Base-by-base conservation (phyloP, 2,329 filamentous ascomycete species). In the Hypoxylon sp. region DNA sequence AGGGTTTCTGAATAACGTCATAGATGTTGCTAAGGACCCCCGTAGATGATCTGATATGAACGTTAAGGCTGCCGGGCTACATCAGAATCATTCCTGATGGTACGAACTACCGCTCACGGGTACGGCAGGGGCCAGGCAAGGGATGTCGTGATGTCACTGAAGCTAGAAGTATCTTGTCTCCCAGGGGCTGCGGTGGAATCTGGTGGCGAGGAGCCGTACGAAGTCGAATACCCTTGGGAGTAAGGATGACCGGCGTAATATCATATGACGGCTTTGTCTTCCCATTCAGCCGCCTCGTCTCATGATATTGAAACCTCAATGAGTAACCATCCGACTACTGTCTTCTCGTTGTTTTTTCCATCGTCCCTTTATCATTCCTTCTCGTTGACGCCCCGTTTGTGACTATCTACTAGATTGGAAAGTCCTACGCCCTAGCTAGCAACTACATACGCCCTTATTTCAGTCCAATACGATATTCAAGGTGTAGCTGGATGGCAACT, bases 11-110 rank as follows among this genome's bases (percentile, higher is more conserved):
- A 33, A 26, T 46, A 42, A 59, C 49, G 50, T 65, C 61, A 59
- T 65, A 40, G 54, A 49, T 20, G 18, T 18, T 24, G 30, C 44
- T 12, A 4, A 2, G 22, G 18, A 26, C 50, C 33, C 57, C 45
- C 53, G 44, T 58, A 24, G 61, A 44, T 54, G 57, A 64, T 64
- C 56, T 42, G 53, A 59, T 59, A 60, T 30, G 53, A 45, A 14
- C 22, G 45, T 48, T 44, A 38, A 54, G 9, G n/a, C 16, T 40
- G 6, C 36, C 7, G 4, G 7, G 33, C 49, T 22, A 26, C 30
- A 51, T 16, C n/a, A 40, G 44, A 33, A 32, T 36, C 24, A 5
- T 28, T 55, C 38, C 33, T 33, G n/a, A 33, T 16, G 22, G 42
- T 30, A 32, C 30, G 8, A 28, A 48, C 18, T 45, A n/a, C 22